phyloP scores from a whole-genome alignment of 2,329 filamentous ascomycete species.

The Alternaria solani region DNA sequence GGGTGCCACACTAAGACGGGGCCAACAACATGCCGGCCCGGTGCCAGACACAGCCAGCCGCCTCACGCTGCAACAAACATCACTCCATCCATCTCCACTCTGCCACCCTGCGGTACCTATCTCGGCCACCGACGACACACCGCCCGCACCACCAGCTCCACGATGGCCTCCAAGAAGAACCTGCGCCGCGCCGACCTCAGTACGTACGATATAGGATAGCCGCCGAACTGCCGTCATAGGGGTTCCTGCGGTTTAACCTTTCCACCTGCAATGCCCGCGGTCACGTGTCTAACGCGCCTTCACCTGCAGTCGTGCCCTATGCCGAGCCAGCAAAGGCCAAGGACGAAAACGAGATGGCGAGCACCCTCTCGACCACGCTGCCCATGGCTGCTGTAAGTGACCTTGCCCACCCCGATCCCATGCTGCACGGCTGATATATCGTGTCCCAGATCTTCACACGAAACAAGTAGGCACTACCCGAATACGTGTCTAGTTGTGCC shows the following conservation, averaged over 20 bases:
- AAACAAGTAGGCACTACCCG: slow-evolving; percentile 69
- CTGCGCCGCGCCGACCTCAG: slow-evolving; percentile 78
- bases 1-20: slow-evolving; percentile 12
- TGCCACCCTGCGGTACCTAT: slow-evolving; percentile 15
- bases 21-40: slow-evolving; percentile 6
- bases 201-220: slow-evolving; percentile 54
- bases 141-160: slow-evolving; percentile 28
- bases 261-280: neutral
- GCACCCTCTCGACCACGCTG: slow-evolving; percentile 77
- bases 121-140: slow-evolving; percentile 19
- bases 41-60: slow-evolving; percentile 1
- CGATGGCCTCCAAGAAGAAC: slow-evolving; percentile 76
- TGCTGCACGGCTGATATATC: slow-evolving; percentile 42
- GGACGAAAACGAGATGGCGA: slow-evolving; percentile 72
- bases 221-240: slow-evolving; percentile 4
- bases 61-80: slow-evolving; percentile 17
- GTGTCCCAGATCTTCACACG: slow-evolving; percentile 78
- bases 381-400: slow-evolving; percentile 84
- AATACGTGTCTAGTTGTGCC: slow-evolving; percentile 12
- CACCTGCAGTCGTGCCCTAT: slow-evolving; percentile 79
- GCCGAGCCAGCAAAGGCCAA: slow-evolving; percentile 75
- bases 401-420: slow-evolving; percentile 13
- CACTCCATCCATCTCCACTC: slow-evolving; percentile 23
- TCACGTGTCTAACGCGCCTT: slow-evolving; percentile 42
- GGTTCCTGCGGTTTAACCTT: slow-evolving; percentile 3